Conservation (phyloP, 2,329 filamentous ascomycete species). For the Diaporthe aspalathi region DNA sequence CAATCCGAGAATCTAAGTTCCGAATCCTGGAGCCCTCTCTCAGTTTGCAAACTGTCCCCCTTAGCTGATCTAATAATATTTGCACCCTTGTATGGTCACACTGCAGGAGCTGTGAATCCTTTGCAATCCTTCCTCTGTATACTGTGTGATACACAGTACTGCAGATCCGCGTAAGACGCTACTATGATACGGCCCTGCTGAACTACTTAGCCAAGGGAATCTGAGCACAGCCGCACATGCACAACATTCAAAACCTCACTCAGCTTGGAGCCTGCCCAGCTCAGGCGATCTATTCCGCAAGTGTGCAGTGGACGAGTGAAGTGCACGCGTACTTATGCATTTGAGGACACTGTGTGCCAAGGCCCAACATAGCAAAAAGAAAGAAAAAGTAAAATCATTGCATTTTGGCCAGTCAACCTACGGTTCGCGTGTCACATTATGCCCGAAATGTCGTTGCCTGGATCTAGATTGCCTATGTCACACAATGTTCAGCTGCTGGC, state of each 20-base stretch:
- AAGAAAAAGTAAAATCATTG: no score
- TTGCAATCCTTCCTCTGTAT: neutral
- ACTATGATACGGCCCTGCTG: neutral
- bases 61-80: neutral
- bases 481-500: neutral
- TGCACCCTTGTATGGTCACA: neutral
- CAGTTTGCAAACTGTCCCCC: neutral
- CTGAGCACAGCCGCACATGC: neutral
- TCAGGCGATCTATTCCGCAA: neutral
- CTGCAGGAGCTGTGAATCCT: conserved; percentile 1
- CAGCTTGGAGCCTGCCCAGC: neutral
- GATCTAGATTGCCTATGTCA: neutral
- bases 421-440: neutral
- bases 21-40: neutral
- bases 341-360: neutral
- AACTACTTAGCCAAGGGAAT: neutral
- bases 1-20: neutral
- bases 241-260: neutral
- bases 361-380: no score
- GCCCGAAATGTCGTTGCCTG: conserved; percentile 6
- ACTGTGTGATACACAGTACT: conserved; percentile 5
- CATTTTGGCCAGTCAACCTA: neutral
- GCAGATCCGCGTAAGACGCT: neutral
- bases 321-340: neutral
- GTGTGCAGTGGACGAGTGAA: neutral